Evolutionary conservation across 371 early-diverging fungal genomes (phyloP), one percentile per base, ranked within the genome.

Genomic region (Paraphysoderma sedebokerense): DNA sequence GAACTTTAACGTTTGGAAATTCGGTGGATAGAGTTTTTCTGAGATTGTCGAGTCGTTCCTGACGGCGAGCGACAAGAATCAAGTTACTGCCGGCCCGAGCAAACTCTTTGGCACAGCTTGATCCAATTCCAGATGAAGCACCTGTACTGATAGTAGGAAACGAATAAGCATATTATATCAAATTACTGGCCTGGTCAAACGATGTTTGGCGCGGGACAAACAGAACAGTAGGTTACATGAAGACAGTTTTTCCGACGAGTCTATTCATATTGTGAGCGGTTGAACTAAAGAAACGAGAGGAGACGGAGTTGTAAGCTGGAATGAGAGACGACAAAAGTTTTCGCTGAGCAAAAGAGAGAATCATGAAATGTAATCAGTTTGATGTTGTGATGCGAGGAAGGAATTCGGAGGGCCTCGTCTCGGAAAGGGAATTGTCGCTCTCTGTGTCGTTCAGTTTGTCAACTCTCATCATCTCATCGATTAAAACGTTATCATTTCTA

Each of bases 91-190:
- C 86, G 26, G 72, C 75, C 13, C 66, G 65, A 17, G 93, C 93
- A 62, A 87, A 95, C 52, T 84, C 82, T 35, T 71, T 63, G 7
- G 92, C 90, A 51, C 74, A 76, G 7, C 85, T 82, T 47, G 77
- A 77, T 46, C 92, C 92, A 46, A 92, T 92, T 34, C 92, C 92
- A 5, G 88, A 70, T 7, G 79, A 77, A 19, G 92, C 91, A n/a
- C 95, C 92, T n/a, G 92, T 90, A 46, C 82, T 81, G 52, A 42
- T 13, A 13, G 51, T 48, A 17, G 46, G 6, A 76, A 63, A 8
- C 22, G 5, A 51, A 3, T 6, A 58, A 19, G 13, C 15, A n/a
- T 19, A 22, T 38, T 52, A n/a, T 31, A 13, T 4, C 28, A 57
- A 46, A 31, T 17, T n/a, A 48, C n/a, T n/a, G 13, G 49, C 15